Evolutionary conservation across 352 stramenopile genomes (phyloP), one percentile per base, ranked within the genome.

Genomic region (Phytophthora fragariae): DNA sequence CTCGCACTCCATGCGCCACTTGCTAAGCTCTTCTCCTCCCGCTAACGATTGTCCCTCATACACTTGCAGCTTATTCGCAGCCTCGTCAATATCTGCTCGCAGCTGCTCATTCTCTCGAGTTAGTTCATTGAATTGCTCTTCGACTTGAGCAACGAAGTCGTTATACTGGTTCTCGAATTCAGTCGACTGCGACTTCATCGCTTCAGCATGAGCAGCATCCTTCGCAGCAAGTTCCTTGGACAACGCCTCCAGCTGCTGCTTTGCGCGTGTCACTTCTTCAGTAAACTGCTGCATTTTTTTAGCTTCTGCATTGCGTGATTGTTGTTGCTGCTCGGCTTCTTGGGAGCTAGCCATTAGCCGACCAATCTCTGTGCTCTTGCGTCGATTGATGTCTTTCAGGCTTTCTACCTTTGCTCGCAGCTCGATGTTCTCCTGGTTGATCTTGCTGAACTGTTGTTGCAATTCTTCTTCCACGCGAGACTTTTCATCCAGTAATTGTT

Each of bases 161-260:
- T 80, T 90, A 62, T 90, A 91, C 67, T 92, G 82, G 7, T 50
- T 70, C 57, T 94, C 84, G 29, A 89, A 89, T 35, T 88, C 79
- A 21, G 59, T 73, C 62, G 72, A 70, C 49, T 92, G 87, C 8
- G 70, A 66, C 50, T 81, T 81, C 33, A 94, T 59, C 3, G 75
- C 75, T 70, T 92, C 82, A 11, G 77, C 63, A 47, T 87, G 75
- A 21, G 73, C 55, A 35, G 77, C 64, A 29, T 91, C 75, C 35
- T 90, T 88, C 17, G 88, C 76, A 29, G 73, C 63, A 31, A 92
- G 55, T 7, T 85, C 77, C 24, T 84, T 81, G 5, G 78, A 70
- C 2, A 92, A 57, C 1, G 74, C 68, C 21, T 92, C 79, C 29
- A 83, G 73, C 33, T 91, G 79, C 8, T 71, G 41, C 49, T 84